A percentile compares a stretch with the other conserved stretches of the same genome.
These are phyloP conservation scores for Talaromyces liani DNA, from an alignment of 495 filamentous ascomycete species.

Conservation along the genomic window DNA sequence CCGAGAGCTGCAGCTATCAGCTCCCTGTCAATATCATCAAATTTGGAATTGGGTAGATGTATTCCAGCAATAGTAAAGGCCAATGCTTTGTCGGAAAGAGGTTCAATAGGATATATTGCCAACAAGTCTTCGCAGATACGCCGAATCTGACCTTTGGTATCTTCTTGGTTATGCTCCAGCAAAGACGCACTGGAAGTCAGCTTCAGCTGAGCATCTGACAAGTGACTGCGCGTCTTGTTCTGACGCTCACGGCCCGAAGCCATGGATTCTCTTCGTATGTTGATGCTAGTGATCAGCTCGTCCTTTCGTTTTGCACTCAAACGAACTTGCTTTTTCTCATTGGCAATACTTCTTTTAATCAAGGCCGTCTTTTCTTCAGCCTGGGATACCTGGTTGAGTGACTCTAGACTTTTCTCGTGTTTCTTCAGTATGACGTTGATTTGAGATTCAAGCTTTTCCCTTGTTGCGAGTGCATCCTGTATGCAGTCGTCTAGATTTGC, in stretches of 20 bases:
- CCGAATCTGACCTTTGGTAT: slow-evolving; percentile 70
- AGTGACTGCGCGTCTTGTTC: slow-evolving; percentile 36
- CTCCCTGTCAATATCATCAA: slow-evolving; percentile 58
- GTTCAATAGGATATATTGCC: slow-evolving; percentile 71
- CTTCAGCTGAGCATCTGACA: slow-evolving; percentile 49
- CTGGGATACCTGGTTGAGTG: slow-evolving; percentile 46
- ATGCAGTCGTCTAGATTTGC: slow-evolving; percentile 88
- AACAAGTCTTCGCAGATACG: slow-evolving; percentile 79
- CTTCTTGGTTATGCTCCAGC: slow-evolving; percentile 47
- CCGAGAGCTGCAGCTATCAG: slow-evolving; percentile 75
- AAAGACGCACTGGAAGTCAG: slow-evolving; percentile 47
- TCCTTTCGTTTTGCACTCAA: slow-evolving; percentile 48
- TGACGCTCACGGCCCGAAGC: slow-evolving; percentile 51
- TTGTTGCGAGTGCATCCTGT: slow-evolving; percentile 77
- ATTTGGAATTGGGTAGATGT: slow-evolving; percentile 68
- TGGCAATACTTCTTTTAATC: slow-evolving; percentile 51
- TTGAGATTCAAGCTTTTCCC: slow-evolving; percentile 64
- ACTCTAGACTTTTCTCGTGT: slow-evolving; percentile 34
- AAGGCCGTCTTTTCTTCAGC: slow-evolving; percentile 56
- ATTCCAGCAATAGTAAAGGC: slow-evolving; percentile 71
- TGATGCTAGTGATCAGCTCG: slow-evolving; percentile 60
- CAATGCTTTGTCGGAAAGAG: slow-evolving; percentile 53
- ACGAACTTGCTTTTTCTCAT: slow-evolving; percentile 59
- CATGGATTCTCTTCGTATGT: slow-evolving; percentile 59
- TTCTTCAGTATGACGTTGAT: slow-evolving; percentile 65